phyloP scores from a whole-genome alignment of 2,329 filamentous ascomycete species.

The Ambrosiella cleistominuta region DNA sequence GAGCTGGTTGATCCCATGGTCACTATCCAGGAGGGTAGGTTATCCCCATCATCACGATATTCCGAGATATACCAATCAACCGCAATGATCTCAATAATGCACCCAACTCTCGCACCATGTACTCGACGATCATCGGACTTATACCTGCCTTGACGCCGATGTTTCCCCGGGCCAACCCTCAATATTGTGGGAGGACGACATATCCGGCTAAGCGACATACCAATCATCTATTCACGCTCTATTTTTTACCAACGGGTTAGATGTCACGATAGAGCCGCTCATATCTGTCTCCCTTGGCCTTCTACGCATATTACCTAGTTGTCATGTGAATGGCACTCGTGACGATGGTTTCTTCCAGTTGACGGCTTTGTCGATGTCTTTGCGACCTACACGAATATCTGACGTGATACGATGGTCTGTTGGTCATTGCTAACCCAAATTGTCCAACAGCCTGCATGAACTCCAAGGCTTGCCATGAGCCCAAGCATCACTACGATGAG shows the following conservation, averaged over 20 bases:
- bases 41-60: not conserved
- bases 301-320: no score
- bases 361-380: no score
- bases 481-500: conserved; percentile 97
- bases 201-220: no score
- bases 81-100: not conserved
- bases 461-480: conserved; percentile 64
- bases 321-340: no score
- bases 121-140: not conserved
- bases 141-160: not conserved
- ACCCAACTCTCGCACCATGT: not conserved
- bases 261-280: no score
- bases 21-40: conserved; percentile 76
- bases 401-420: no score
- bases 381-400: no score
- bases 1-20: conserved; percentile 81
- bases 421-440: conserved; percentile 1
- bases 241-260: not conserved
- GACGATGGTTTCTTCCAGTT: no score
- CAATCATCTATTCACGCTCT: not conserved
- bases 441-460: conserved; percentile 61
- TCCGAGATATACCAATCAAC: not conserved
- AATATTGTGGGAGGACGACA: not conserved
- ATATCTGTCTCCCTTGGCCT: no score
- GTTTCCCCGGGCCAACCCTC: not conserved